Evolutionary conservation across 2,329 filamentous ascomycete species (phyloP), one percentile per base, ranked within the genome.

Genomic region (Xylaria sp.): DNA sequence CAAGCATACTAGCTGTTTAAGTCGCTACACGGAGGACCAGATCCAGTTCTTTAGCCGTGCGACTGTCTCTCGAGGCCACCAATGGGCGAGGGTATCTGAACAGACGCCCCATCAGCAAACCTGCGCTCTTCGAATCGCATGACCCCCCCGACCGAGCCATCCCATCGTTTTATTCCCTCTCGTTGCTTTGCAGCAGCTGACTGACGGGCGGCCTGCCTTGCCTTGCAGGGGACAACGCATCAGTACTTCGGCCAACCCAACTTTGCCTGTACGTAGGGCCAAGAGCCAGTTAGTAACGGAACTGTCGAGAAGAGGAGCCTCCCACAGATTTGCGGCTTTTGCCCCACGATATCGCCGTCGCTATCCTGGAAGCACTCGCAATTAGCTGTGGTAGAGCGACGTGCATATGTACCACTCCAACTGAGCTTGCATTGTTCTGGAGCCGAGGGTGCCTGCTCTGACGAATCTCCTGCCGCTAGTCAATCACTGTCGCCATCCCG

Each of bases 211-310:
- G 62, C 60, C 48, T 52, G 44, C 46, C 52, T 53, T 61, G 59
- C 61, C n/a, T n/a, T n/a, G n/a, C n/a, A n/a, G 65, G 61, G 63
- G 62, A 65, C 65, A 68, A 63, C 64, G 50, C 65, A 68, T 66
- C 63, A 55, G 61, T 56, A 44, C 52, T n/a, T 55, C 56, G 45
- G 46, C 39, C 49, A 51, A 42, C 52, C 45, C 50, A 44, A 42
- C 52, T 39, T 51, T 22, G 24, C 24, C 24, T 26, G 24, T 26
- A 26, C 24, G 24, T 26, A 26, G 24, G n/a, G 24, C 24, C 24
- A 26, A 26, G 24, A 26, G 5, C 24, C 24, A 26, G 24, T 26
- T 5, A 26, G 11, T 5, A 26, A 34, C 29, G 8, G 8, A 7
- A 34, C 29, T 11, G 29, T 11, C 29, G 29, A 34, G 29, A 34